These are phyloP conservation scores for Athelia psychrophila DNA, from an alignment of 1,284 basidiomycete genomes.

Conservation along the genomic window DNA sequence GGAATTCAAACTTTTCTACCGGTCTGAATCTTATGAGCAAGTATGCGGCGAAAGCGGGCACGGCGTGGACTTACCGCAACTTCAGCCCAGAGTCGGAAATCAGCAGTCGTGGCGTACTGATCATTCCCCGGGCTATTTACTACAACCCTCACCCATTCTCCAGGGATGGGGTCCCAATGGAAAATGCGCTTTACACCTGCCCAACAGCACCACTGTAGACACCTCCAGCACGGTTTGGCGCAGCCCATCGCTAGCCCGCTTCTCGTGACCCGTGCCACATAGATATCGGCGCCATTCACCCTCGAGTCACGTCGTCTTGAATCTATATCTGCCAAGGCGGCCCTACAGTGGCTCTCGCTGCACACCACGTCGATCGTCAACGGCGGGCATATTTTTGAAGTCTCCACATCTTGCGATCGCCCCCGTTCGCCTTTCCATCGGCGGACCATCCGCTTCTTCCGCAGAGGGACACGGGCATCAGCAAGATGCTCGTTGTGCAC, in stretches of 20 bases:
- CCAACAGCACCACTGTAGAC: conserved; percentile 55
- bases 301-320: conserved; percentile 37
- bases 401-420: too few species aligned
- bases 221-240: conserved; percentile 52
- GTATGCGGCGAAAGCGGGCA: background rate
- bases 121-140: conserved; percentile 39
- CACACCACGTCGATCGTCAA: too few species aligned
- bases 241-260: conserved; percentile 36
- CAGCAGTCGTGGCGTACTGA: conserved; percentile 46
- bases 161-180: conserved; percentile 44
- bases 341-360: conserved; percentile 4
- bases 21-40: too few species aligned
- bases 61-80: conserved; percentile 32
- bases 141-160: conserved; percentile 50
- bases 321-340: conserved; percentile 24
- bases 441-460: conserved; percentile 12
- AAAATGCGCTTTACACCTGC: conserved; percentile 57
- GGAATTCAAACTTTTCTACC: background rate
- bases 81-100: conserved; percentile 40
- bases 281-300: conserved; percentile 53
- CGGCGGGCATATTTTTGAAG: too few species aligned
- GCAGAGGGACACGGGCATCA: background rate
- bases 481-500: conserved; percentile 9
- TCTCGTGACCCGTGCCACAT: conserved; percentile 51
- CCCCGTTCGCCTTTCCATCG: conserved; percentile 14